These are phyloP conservation scores for Neurospora discreta DNA, from an alignment of 495 filamentous ascomycete species.

Conservation along the genomic window DNA sequence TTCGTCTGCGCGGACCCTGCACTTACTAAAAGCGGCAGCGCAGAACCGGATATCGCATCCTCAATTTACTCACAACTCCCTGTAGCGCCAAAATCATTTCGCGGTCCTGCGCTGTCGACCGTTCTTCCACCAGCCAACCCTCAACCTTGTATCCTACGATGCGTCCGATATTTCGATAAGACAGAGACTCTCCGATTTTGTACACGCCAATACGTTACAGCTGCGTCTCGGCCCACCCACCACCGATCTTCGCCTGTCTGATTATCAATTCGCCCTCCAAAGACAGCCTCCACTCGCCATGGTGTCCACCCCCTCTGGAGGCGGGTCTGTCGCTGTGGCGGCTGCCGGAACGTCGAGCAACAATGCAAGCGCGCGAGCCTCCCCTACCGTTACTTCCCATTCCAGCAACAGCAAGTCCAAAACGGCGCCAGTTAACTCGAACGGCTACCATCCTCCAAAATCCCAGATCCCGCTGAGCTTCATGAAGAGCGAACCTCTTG, in stretches of 20 bases:
- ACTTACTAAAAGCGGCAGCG: not conserved
- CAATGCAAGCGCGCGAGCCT: conserved; percentile 36
- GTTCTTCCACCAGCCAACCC: not conserved
- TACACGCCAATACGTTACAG: not conserved
- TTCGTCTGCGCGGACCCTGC: not conserved
- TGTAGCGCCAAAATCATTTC: not conserved
- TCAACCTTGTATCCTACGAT: not conserved
- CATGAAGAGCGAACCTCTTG: conserved; percentile 51
- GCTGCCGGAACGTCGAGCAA: conserved; percentile 19
- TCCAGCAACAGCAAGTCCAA: conserved; percentile 30
- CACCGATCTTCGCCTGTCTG: not conserved
- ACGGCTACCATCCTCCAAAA: conserved; percentile 41
- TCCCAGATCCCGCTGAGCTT: conserved; percentile 38
- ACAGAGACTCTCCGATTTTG: not conserved
- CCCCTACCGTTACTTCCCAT: conserved; percentile 31
- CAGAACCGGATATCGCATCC: not conserved
- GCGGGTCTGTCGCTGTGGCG: conserved; percentile 22
- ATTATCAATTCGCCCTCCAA: not conserved
- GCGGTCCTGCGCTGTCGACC: not conserved
- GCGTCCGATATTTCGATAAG: not conserved
- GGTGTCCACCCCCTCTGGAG: conserved; percentile 30
- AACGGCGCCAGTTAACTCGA: conserved; percentile 34
- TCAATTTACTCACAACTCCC: not conserved
- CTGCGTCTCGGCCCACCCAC: not conserved
- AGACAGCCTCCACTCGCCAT: conserved; percentile 16